Evolutionary conservation across 148 eudicot genomes (phyloP).

Genomic region (Agrostemma githago): DNA sequence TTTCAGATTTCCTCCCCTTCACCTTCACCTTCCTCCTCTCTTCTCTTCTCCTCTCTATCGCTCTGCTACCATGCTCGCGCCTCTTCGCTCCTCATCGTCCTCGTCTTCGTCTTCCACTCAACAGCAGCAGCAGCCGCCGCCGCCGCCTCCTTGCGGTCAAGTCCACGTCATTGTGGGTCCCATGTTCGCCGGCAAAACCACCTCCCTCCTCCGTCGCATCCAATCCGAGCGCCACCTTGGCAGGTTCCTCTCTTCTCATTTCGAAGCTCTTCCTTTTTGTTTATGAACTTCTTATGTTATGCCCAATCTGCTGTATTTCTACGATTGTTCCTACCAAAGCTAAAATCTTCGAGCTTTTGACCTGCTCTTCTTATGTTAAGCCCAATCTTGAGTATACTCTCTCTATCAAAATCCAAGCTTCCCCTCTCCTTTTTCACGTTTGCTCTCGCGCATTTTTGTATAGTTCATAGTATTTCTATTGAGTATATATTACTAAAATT

Average conservation of each 20-base stretch:
- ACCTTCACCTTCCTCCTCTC: background rate
- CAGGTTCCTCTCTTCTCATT: constrained; percentile 30
- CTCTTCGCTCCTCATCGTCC: constrained; percentile 22
- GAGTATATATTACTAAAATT: too few species aligned
- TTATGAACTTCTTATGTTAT: background rate
- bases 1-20: constrained; percentile 7
- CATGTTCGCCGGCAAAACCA: constrained; percentile 93
- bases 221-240: constrained; percentile 46
- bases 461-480: too few species aligned
- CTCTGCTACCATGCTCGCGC: background rate
- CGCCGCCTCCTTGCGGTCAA: constrained; percentile 33
- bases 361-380: too few species aligned
- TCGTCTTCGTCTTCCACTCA: constrained; percentile 10
- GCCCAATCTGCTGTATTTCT: background rate
- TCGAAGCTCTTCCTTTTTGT: background rate
- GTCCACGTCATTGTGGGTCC: constrained; percentile 86
- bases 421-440: too few species aligned
- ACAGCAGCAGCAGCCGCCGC: background rate
- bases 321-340: background rate
- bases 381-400: too few species aligned
- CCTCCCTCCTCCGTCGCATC: constrained; percentile 65
- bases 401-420: too few species aligned
- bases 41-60: background rate
- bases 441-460: too few species aligned
- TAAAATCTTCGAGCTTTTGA: too few species aligned